phyloP scores from a whole-genome alignment of 2,329 filamentous ascomycete species.

The Sphaerostilbella broomeana region DNA sequence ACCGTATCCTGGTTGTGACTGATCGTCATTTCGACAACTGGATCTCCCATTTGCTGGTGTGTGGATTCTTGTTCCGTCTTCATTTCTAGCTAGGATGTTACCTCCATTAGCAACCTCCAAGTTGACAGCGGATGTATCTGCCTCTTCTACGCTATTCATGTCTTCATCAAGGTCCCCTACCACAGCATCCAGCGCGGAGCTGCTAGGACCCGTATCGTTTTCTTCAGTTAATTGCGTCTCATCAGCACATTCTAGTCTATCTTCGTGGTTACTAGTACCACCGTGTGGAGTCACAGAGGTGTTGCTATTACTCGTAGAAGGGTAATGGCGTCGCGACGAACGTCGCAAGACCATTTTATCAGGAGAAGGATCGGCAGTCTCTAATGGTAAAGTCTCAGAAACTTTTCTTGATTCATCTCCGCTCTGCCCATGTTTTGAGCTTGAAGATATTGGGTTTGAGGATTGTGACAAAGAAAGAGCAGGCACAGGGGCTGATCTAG shows the following conservation, averaged over 20 bases:
- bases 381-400: slow-evolving; percentile 36
- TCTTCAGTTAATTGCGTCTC: slow-evolving; percentile 76
- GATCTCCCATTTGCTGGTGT: slow-evolving; percentile 62
- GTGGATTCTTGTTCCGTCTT: slow-evolving; percentile 80
- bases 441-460: slow-evolving; percentile 33
- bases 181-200: slow-evolving; percentile 69
- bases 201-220: slow-evolving; percentile 56
- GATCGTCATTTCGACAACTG: slow-evolving; percentile 35
- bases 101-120: slow-evolving; percentile 82
- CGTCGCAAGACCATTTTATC: slow-evolving; percentile 56
- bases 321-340: slow-evolving; percentile 54
- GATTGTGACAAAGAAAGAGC: slow-evolving; percentile 24
- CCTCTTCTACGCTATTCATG: slow-evolving; percentile 58
- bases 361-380: slow-evolving; percentile 41
- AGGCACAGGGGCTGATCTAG: slow-evolving; percentile 30
- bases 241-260: slow-evolving; percentile 84
- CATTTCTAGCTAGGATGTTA: slow-evolving; percentile 83
- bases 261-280: slow-evolving; percentile 52
- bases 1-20: slow-evolving; percentile 33
- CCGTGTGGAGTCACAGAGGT: slow-evolving; percentile 48
- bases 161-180: slow-evolving; percentile 88
- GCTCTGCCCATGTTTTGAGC: slow-evolving; percentile 37
- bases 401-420: slow-evolving; percentile 43
- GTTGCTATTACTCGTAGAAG: slow-evolving; percentile 45
- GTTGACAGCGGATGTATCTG: slow-evolving; percentile 79